A percentile compares a stretch with the other conserved stretches of the same genome.
Evolutionary conservation across 768 basidiomycete species (phyloP).

Genomic region (Boletus subparvulus): DNA sequence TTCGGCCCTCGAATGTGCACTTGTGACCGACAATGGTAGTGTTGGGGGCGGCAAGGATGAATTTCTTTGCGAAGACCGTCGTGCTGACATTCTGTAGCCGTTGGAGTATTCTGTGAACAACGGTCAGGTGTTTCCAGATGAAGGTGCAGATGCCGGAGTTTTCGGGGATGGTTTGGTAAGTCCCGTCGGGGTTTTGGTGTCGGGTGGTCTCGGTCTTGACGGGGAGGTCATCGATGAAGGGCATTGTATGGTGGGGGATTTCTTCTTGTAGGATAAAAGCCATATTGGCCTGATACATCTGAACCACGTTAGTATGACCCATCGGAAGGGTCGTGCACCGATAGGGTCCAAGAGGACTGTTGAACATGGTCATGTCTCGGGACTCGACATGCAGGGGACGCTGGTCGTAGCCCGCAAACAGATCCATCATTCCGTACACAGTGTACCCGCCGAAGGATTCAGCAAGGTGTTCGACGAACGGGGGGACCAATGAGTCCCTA

Average conservation of each 20-base stretch:
- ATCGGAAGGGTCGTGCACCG: conserved; percentile 36
- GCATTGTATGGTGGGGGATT: conserved; percentile 37
- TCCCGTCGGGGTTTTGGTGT: conserved; percentile 31
- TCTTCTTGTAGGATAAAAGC: conserved; percentile 38
- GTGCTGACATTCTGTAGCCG: conserved; percentile 36
- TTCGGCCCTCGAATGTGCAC: conserved; percentile 12
- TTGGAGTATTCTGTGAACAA: conserved; percentile 11
- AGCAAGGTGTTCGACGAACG: too few species aligned
- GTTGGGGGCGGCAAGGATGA: conserved; percentile 27
- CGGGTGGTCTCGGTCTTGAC: conserved; percentile 16
- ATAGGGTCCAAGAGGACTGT: too few species aligned
- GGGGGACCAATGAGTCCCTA: too few species aligned
- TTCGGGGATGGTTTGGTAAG: conserved; percentile 34
- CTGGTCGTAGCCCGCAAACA: neutral
- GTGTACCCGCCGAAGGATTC: too few species aligned
- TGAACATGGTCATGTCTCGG: conserved; percentile 41
- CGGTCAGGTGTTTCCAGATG: conserved; percentile 39
- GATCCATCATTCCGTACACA: too few species aligned
- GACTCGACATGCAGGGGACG: neutral
- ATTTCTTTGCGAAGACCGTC: conserved; percentile 39
- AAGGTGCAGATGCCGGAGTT: conserved; percentile 38
- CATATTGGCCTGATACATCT: conserved; percentile 42
- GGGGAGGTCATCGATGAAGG: conserved; percentile 42
- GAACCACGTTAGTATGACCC: conserved; percentile 43
- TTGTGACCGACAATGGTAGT: conserved; percentile 37